Evolutionary conservation across 805 yeast species (phyloP).

Genomic region (Barnettozyma populi): DNA sequence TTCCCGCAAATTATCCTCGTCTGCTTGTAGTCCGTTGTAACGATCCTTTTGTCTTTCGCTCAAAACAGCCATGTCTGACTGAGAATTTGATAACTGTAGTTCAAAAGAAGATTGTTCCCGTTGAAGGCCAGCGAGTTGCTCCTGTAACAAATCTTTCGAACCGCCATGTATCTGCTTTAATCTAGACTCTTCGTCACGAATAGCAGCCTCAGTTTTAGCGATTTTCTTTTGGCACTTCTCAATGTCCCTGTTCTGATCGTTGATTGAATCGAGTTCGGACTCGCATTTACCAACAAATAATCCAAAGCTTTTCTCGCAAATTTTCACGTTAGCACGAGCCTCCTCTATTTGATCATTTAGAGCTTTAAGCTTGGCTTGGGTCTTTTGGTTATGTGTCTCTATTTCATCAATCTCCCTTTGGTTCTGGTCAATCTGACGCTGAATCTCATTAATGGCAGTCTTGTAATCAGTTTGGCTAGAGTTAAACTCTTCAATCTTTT

Average conservation of each 20-base stretch:
- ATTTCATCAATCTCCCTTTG: constrained; percentile 2
- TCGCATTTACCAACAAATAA: constrained; percentile 11
- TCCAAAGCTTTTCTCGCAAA: neutral
- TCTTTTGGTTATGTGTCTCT: constrained; percentile 1
- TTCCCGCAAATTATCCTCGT: constrained; percentile 8
- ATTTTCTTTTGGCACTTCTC: constrained; percentile 17
- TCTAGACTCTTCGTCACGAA: constrained; percentile 23
- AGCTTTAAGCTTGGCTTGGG: constrained; percentile 6
- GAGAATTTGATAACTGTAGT: neutral
- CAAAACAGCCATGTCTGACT: neutral
- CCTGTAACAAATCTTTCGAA: constrained; percentile 16
- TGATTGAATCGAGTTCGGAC: constrained; percentile 8
- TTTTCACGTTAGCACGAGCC: constrained; percentile 14
- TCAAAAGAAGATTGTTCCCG: neutral
- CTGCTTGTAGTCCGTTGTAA: constrained; percentile 5
- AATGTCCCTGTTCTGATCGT: constrained; percentile 11
- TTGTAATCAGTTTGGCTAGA: constrained; percentile 13
- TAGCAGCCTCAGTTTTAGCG: constrained; percentile 14
- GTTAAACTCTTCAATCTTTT: constrained; percentile 9
- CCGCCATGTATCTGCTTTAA: constrained; percentile 26
- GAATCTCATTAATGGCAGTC: constrained; percentile 8
- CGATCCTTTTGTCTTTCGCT: constrained; percentile 3
- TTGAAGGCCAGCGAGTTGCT: constrained; percentile 5
- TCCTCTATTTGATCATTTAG: constrained; percentile 16
- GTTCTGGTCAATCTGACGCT: constrained; percentile 2